Evolutionary conservation across 345 rosid species (phyloP).

Genomic region (Boechera stricta): DNA sequence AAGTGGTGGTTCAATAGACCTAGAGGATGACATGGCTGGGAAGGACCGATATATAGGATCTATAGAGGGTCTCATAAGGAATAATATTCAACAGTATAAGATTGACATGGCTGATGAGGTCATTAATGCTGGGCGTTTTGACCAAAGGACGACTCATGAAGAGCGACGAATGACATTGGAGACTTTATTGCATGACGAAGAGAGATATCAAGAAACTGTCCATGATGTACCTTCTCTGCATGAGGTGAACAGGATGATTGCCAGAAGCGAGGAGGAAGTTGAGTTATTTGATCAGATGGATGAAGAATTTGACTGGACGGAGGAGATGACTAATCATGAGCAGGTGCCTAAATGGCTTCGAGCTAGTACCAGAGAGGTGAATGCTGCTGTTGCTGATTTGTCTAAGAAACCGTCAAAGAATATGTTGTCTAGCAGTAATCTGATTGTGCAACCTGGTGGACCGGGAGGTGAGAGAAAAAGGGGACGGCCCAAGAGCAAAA

Average conservation of each 20-base stretch:
- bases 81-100: slow-evolving; percentile 98
- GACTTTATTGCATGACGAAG: slow-evolving; percentile 96
- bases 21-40: slow-evolving; percentile 97
- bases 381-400: slow-evolving; percentile 65
- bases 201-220: slow-evolving; percentile 97
- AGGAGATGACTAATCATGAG: slow-evolving; percentile 92
- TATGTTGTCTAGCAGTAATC: slow-evolving; percentile 56
- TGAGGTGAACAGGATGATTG: slow-evolving; percentile 96
- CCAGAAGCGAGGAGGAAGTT: slow-evolving; percentile 94
- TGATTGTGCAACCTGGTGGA: slow-evolving; percentile 61
- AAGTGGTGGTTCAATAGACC: slow-evolving; percentile 82
- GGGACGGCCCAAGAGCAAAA: slow-evolving; percentile 88
- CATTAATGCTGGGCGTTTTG: slow-evolving; percentile 99
- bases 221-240: slow-evolving; percentile 98
- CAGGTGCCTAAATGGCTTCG: slow-evolving; percentile 99
- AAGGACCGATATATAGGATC: slow-evolving; percentile 98
- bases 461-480: slow-evolving; percentile 80
- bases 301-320: slow-evolving; percentile 93
- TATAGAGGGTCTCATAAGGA: slow-evolving; percentile 98
- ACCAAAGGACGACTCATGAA: slow-evolving; percentile 99
- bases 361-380: slow-evolving; percentile 83
- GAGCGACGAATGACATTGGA: slow-evolving; percentile 98
- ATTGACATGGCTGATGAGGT: slow-evolving; percentile 99
- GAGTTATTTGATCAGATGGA: slow-evolving; percentile 99
- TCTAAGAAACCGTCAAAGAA: slow-evolving; percentile 91